phyloP scores from a whole-genome alignment of 495 filamentous ascomycete genomes.

The Podospora conica region DNA sequence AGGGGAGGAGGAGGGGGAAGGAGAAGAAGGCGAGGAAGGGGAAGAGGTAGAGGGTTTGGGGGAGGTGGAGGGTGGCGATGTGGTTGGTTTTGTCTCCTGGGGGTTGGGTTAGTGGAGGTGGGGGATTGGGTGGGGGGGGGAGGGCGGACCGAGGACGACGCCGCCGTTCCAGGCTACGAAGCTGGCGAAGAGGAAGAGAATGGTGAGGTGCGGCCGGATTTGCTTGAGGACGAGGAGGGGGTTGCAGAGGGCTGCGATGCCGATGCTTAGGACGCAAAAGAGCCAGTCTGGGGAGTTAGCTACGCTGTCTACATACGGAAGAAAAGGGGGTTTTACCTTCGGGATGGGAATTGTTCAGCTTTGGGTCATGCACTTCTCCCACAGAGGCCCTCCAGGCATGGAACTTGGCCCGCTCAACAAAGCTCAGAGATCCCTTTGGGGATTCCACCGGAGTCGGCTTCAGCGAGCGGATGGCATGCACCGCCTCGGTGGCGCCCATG shows the following conservation, averaged over 20 bases:
- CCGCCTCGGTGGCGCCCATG: slow-evolving; percentile 66
- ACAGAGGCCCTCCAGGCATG: slow-evolving; percentile 35
- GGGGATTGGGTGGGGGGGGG: background rate
- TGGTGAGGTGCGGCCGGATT: slow-evolving; percentile 59
- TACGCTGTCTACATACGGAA: background rate
- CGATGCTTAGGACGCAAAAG: slow-evolving; percentile 54
- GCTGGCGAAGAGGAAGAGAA: slow-evolving; percentile 60
- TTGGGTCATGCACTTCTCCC: slow-evolving; percentile 60
- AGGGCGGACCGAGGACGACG: slow-evolving; percentile 71
- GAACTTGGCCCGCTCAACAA: slow-evolving; percentile 24
- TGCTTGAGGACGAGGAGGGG: slow-evolving; percentile 42
- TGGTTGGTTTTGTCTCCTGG: slow-evolving; percentile 90
- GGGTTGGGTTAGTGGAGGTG: background rate
- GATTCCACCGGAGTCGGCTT: slow-evolving; percentile 18
- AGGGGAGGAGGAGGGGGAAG: slow-evolving; percentile 61
- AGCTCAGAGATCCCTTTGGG: slow-evolving; percentile 15
- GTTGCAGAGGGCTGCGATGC: slow-evolving; percentile 49
- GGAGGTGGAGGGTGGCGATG: slow-evolving; percentile 75
- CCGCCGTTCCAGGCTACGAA: slow-evolving; percentile 86
- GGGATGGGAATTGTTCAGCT: slow-evolving; percentile 48
- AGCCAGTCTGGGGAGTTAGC: slow-evolving; percentile 31
- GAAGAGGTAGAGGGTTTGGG: slow-evolving; percentile 95
- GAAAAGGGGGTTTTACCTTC: slow-evolving; percentile 42
- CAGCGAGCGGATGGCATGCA: slow-evolving; percentile 42
- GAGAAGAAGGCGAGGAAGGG: slow-evolving; percentile 87